Percentiles rank a stretch among this genome's conserved stretches.
Conservation (phyloP, 2,329 filamentous ascomycete species). For the Chalara sp. region DNA sequence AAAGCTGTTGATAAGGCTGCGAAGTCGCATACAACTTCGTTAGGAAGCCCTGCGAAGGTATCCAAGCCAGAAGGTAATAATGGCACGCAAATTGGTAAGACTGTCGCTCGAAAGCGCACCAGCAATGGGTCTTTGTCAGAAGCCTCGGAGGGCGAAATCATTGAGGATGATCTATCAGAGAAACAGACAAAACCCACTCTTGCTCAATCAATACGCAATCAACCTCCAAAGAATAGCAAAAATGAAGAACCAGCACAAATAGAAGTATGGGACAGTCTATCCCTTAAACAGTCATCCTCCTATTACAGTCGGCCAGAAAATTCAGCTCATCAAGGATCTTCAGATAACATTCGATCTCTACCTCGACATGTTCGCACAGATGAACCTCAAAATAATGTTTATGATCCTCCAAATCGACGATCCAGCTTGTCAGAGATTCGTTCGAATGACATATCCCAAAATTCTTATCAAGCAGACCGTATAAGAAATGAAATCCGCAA, state of each 20-base stretch:
- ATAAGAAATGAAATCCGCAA: constrained; percentile 10
- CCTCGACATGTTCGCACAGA: too few relatives aligned
- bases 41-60: constrained; percentile 16
- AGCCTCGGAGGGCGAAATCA: constrained; percentile 25
- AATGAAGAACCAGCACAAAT: constrained; percentile 18
- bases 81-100: constrained; percentile 8
- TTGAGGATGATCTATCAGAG: constrained; percentile 3
- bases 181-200: background rate
- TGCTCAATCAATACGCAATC: background rate
- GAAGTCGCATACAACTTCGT: constrained; percentile 15
- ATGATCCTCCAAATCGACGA: too few relatives aligned
- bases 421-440: too few relatives aligned
- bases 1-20: constrained; percentile 1
- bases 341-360: too few relatives aligned
- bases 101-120: constrained; percentile 8
- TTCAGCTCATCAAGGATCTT: too few relatives aligned
- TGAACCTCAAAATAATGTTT: too few relatives aligned
- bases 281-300: too few relatives aligned
- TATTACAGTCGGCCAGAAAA: too few relatives aligned
- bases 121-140: constrained; percentile 19
- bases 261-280: constrained; percentile 2
- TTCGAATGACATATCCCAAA: too few relatives aligned
- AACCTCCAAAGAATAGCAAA: too few relatives aligned
- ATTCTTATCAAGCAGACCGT: constrained; percentile 3
- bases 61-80: constrained; percentile 9